phyloP scores from a whole-genome alignment of 495 filamentous ascomycete genomes.

The Xylaria palmicola region DNA sequence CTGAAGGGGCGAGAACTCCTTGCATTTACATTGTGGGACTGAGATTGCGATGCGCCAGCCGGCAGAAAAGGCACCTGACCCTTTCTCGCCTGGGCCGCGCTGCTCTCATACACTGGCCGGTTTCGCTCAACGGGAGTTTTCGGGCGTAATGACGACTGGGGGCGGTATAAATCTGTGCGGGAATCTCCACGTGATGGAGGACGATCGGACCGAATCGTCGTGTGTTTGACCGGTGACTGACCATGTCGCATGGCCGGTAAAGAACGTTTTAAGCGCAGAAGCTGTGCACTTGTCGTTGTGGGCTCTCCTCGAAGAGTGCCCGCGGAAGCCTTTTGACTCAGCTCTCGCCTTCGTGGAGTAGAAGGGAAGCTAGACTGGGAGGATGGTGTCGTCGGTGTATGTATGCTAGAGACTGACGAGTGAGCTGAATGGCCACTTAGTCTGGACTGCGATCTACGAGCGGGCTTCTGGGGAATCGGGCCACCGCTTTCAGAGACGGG shows the following conservation, averaged over 20 bases:
- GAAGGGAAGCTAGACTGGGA: conserved; percentile 55
- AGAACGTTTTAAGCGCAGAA: conserved; percentile 83
- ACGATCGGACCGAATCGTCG: conserved; percentile 48
- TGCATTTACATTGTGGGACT: conserved; percentile 75
- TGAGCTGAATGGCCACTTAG: conserved; percentile 62
- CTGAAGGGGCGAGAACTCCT: conserved; percentile 69
- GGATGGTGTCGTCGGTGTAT: conserved; percentile 59
- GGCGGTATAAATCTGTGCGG: conserved; percentile 35
- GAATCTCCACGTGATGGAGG: conserved; percentile 44
- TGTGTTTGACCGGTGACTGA: conserved; percentile 45
- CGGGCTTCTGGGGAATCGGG: conserved; percentile 51
- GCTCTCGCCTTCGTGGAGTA: conserved; percentile 58
- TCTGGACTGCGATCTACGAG: conserved; percentile 61
- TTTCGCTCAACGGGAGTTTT: conserved; percentile 69
- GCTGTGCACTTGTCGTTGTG: conserved; percentile 68
- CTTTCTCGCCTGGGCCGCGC: conserved; percentile 53
- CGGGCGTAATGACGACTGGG: conserved; percentile 55
- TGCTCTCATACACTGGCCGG: conserved; percentile 53
- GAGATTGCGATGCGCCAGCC: conserved; percentile 66
- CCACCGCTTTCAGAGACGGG: conserved; percentile 91
- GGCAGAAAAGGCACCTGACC: conserved; percentile 76
- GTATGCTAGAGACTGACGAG: conserved; percentile 57
- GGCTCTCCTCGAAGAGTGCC: conserved; percentile 55
- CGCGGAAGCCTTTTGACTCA: conserved; percentile 56
- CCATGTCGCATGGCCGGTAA: conserved; percentile 71